Conservation (phyloP, 139 green algal genomes). For the Chlorella sp. region DNA sequence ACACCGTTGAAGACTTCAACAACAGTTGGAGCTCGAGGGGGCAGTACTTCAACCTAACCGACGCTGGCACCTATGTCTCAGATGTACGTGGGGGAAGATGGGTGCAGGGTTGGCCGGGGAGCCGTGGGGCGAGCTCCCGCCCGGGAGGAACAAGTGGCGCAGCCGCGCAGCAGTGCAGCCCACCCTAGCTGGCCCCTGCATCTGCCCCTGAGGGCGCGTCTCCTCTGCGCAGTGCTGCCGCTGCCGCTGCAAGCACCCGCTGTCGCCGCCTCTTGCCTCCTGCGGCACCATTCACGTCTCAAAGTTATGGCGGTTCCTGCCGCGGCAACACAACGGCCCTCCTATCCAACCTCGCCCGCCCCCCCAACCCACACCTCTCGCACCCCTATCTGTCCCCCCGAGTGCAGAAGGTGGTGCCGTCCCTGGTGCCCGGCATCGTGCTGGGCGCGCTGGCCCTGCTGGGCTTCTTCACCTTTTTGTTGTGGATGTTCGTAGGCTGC, state of each 20-base stretch:
- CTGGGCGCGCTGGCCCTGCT: neutral
- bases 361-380: neutral
- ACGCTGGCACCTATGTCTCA: neutral
- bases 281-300: neutral
- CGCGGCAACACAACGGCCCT: neutral
- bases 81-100: neutral
- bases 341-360: neutral
- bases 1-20: neutral
- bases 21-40: neutral
- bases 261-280: neutral
- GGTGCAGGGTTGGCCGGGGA: neutral
- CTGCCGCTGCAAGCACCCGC: neutral
- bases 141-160: neutral
- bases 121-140: neutral
- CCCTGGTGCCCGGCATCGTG: conserved; percentile 18
- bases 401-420: conserved; percentile 10
- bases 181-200: neutral
- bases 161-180: neutral
- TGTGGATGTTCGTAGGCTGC: conserved; percentile 10
- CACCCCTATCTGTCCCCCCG: neutral
- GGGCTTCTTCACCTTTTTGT: neutral
- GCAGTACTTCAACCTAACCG: neutral
- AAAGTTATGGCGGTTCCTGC: neutral
- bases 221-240: neutral
- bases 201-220: neutral